These are phyloP conservation scores for Pyrus communis DNA, from an alignment of 306 rosid species.

Conservation along the genomic window DNA sequence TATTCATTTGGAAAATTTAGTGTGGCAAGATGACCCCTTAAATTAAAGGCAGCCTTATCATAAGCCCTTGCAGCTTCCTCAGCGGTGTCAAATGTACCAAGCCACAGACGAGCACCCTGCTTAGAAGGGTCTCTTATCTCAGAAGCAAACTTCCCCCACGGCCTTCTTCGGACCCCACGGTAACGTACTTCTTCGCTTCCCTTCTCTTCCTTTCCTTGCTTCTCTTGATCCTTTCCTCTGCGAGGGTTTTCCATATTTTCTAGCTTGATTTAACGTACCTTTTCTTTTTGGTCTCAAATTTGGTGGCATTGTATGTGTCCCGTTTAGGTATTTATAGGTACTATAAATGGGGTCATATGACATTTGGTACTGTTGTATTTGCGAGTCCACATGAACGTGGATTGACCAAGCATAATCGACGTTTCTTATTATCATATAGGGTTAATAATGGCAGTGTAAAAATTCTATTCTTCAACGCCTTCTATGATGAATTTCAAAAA, in stretches of 20 bases:
- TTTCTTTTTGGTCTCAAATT: background rate
- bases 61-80: conserved; percentile 84
- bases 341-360: background rate
- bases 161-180: conserved; percentile 65
- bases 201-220: conserved; percentile 29
- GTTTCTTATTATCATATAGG: conserved; percentile 2
- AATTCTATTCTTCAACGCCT: conserved; percentile 58
- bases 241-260: conserved; percentile 40
- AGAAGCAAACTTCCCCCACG: conserved; percentile 88
- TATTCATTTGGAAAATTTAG: conserved; percentile 75
- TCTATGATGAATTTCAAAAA: background rate
- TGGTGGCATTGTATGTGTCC: conserved; percentile 1
- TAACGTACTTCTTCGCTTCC: conserved; percentile 39
- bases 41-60: conserved; percentile 66
- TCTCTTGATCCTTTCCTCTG: conserved; percentile 19
- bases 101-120: conserved; percentile 71
- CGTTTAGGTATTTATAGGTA: conserved; percentile 4
- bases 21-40: conserved; percentile 71
- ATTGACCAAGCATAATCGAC: conserved; percentile 37
- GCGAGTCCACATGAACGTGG: conserved; percentile 18
- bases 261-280: background rate
- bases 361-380: background rate
- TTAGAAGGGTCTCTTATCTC: conserved; percentile 72
- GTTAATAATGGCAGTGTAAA: conserved; percentile 14
- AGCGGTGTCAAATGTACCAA: conserved; percentile 80